Evolutionary conservation across 371 early-diverging fungal genomes (phyloP).

Genomic region (Mortierella sp.): DNA sequence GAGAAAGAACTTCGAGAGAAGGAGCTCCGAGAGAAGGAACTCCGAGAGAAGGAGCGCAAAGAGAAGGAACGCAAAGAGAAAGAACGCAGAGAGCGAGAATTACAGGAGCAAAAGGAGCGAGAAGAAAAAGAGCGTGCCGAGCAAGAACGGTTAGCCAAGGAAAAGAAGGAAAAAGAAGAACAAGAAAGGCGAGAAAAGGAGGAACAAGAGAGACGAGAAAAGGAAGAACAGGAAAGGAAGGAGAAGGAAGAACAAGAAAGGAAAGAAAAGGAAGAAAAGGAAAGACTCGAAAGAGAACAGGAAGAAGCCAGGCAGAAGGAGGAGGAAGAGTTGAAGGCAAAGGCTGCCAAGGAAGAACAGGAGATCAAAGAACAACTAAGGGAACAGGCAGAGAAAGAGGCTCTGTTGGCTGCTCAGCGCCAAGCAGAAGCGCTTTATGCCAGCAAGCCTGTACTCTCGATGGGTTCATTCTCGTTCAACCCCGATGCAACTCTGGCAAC

Average conservation of each 20-base stretch:
- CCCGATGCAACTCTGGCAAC: slow-evolving; percentile 37
- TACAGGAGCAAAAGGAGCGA: too few relatives aligned
- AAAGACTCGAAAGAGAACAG: slow-evolving; percentile 7
- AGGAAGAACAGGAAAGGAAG: slow-evolving; percentile 12
- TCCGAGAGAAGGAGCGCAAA: slow-evolving; percentile 12
- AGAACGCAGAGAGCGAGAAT: slow-evolving; percentile 5
- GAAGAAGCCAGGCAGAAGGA: slow-evolving; percentile 5
- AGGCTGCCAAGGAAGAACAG: slow-evolving; percentile 4
- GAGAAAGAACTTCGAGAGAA: slow-evolving; percentile 12
- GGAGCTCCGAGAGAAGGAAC: slow-evolving; percentile 16
- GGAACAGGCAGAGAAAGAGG: slow-evolving; percentile 21
- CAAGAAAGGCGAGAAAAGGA: slow-evolving; percentile 37
- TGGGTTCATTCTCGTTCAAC: slow-evolving; percentile 49
- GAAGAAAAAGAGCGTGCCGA: slow-evolving; percentile 13
- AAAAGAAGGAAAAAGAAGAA: slow-evolving; percentile 15
- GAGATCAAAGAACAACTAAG: slow-evolving; percentile 20
- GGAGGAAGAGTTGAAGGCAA: background rate
- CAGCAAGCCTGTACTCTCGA: slow-evolving; percentile 23
- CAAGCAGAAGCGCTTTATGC: background rate
- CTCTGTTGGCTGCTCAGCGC: slow-evolving; percentile 9
- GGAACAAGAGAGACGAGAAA: slow-evolving; percentile 20
- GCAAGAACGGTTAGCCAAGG: slow-evolving; percentile 12
- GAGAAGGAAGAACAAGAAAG: slow-evolving; percentile 21
- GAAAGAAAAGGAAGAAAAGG: slow-evolving; percentile 16
- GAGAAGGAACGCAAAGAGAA: slow-evolving; percentile 19